A percentile compares a stretch with the other conserved stretches of the same genome.
Conservation (phyloP, 768 basidiomycete genomes). For the Boletus tylopilopsis region DNA sequence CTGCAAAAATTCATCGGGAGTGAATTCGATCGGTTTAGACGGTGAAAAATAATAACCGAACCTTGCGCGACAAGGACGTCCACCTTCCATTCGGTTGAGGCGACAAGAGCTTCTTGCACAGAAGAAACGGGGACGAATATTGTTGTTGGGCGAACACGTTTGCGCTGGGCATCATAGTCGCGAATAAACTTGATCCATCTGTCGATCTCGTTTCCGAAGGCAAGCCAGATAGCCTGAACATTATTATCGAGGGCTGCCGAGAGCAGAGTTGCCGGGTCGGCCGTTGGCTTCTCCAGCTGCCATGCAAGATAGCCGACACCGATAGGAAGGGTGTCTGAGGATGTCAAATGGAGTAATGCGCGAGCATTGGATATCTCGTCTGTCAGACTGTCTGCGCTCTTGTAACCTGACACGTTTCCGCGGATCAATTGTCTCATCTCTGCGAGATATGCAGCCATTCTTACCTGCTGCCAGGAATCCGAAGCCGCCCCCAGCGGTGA, state of each 20-base stretch:
- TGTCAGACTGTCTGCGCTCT: slow-evolving; percentile 40
- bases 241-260: slow-evolving; percentile 48
- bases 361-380: slow-evolving; percentile 55
- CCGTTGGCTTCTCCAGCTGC: slow-evolving; percentile 54
- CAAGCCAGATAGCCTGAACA: slow-evolving; percentile 69
- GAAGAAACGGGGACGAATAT: slow-evolving; percentile 67
- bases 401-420: slow-evolving; percentile 40
- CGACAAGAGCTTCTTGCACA: slow-evolving; percentile 54
- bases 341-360: slow-evolving; percentile 32
- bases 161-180: slow-evolving; percentile 43
- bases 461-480: slow-evolving; percentile 75
- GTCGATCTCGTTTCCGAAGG: slow-evolving; percentile 58
- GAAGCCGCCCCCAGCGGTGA: slow-evolving; percentile 67
- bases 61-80: slow-evolving; percentile 82
- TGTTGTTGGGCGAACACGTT: slow-evolving; percentile 41
- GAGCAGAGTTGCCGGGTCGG: slow-evolving; percentile 41
- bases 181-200: slow-evolving; percentile 63
- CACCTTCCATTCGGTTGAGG: slow-evolving; percentile 61
- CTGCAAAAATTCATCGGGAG: slow-evolving; percentile 33
- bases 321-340: slow-evolving; percentile 43
- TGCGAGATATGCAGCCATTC: not conserved
- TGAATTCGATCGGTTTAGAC: not conserved
- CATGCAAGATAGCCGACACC: slow-evolving; percentile 77
- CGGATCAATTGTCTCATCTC: not conserved
- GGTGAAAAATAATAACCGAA: slow-evolving; percentile 23